These are phyloP conservation scores for Boletales sp. DNA, from an alignment of 768 basidiomycete genomes.

Conservation along the genomic window DNA sequence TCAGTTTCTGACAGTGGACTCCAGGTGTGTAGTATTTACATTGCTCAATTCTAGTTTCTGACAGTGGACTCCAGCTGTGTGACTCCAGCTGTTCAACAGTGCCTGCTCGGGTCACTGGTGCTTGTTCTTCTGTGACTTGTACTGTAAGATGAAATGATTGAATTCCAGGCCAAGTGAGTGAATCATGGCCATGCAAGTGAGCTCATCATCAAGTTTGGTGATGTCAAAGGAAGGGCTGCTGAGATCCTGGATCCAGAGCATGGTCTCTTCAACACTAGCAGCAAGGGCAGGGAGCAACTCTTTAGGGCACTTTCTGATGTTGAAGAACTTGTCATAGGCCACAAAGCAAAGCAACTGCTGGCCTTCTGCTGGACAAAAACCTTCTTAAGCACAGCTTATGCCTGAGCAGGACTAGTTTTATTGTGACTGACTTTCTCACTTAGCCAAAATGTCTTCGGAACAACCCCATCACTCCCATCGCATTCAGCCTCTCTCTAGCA, in stretches of 20 bases:
- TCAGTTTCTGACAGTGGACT: too few species aligned
- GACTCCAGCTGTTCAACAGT: too few species aligned
- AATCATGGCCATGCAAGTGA: constrained; percentile 10
- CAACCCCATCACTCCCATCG: not conserved
- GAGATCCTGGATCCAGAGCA: constrained; percentile 8
- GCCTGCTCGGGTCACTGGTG: not conserved
- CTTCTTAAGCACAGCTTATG: not conserved
- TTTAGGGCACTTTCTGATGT: constrained; percentile 1
- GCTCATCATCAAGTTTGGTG: not conserved
- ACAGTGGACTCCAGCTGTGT: too few species aligned
- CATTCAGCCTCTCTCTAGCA: not conserved
- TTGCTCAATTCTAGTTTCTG: too few species aligned
- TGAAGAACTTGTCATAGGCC: constrained; percentile 8
- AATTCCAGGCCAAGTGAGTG: constrained; percentile 5
- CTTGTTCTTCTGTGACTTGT: not conserved
- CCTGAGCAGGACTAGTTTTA: not conserved
- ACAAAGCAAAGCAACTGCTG: constrained; percentile 1
- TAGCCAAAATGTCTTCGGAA: not conserved
- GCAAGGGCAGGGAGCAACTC: constrained; percentile 2
- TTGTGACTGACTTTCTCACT: too few species aligned
- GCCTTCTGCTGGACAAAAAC: constrained; percentile 4
- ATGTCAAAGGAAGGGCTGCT: not conserved
- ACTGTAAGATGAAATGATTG: constrained; percentile 7
- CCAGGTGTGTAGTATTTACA: too few species aligned
- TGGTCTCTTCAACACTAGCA: constrained; percentile 1